These are phyloP conservation scores for Phlyctochytrium bullatum DNA, from an alignment of 192 early-diverging fungal species.

Conservation along the genomic window DNA sequence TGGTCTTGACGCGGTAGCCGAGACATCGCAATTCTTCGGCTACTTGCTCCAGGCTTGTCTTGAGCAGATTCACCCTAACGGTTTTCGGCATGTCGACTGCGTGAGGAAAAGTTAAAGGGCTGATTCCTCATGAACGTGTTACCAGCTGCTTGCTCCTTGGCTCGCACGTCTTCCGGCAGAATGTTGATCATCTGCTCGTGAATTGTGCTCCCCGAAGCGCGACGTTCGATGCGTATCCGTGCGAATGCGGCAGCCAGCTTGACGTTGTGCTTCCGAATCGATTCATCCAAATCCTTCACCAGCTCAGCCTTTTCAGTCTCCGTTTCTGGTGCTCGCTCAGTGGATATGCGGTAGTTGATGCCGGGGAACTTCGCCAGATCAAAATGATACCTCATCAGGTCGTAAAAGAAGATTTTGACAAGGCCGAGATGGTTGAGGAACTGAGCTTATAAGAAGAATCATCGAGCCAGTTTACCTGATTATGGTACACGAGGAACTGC, in stretches of 20 bases:
- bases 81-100: constrained; percentile 72
- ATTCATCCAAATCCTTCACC: constrained; percentile 36
- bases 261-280: constrained; percentile 30
- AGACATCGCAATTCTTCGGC: constrained; percentile 49
- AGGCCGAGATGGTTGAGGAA: constrained; percentile 51
- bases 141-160: constrained; percentile 50
- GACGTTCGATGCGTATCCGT: constrained; percentile 45
- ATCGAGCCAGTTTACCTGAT: constrained; percentile 34
- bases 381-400: constrained; percentile 58
- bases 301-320: constrained; percentile 26
- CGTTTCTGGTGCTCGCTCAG: constrained; percentile 3
- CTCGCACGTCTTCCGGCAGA: constrained; percentile 43
- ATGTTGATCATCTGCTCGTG: constrained; percentile 52
- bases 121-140: too few species aligned
- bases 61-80: constrained; percentile 77
- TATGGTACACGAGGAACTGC: constrained; percentile 56
- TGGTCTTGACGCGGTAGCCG: constrained; percentile 23
- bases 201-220: constrained; percentile 36
- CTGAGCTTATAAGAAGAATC: constrained; percentile 24
- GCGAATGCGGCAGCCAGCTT: constrained; percentile 56
- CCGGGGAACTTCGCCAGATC: constrained; percentile 43
- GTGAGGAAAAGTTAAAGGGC: not conserved
- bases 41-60: constrained; percentile 61
- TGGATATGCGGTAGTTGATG: constrained; percentile 26
- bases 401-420: constrained; percentile 51